A percentile compares a stretch with the other conserved stretches of the same genome.
Evolutionary conservation across 768 basidiomycete species (phyloP).

Genomic region (Auricularia cornea): DNA sequence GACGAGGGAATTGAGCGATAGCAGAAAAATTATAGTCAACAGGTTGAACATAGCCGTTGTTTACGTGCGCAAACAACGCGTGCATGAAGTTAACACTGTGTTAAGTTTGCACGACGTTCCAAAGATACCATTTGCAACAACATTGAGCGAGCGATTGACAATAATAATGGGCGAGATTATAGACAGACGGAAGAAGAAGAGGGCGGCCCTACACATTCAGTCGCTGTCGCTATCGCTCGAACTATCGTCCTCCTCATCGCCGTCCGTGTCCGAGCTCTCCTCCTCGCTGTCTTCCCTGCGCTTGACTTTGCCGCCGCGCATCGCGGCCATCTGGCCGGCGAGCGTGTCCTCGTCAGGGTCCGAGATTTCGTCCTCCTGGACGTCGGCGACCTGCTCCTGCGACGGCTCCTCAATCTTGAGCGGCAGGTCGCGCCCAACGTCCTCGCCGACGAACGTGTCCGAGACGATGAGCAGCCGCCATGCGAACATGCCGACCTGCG

Average conservation of each 20-base stretch:
- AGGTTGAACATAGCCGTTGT: too few species aligned
- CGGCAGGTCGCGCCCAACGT: conserved; percentile 64
- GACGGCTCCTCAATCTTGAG: conserved; percentile 76
- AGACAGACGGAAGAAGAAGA: too few species aligned
- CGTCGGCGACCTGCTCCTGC: conserved; percentile 47
- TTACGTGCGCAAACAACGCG: too few species aligned
- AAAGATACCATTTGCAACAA: too few species aligned
- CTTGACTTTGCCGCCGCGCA: conserved; percentile 86
- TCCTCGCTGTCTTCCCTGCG: conserved; percentile 48
- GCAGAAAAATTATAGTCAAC: too few species aligned
- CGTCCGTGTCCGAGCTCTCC: conserved; percentile 41
- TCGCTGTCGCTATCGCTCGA: conserved; percentile 43
- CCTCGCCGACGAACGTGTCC: conserved; percentile 84
- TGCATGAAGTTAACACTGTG: too few species aligned
- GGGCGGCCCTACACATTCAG: background rate
- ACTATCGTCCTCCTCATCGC: conserved; percentile 38
- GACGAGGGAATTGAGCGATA: too few species aligned
- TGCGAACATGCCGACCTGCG: conserved; percentile 70
- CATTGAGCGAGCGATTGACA: too few species aligned
- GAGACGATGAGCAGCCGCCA: conserved; percentile 84
- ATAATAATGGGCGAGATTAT: too few species aligned
- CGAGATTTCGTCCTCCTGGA: conserved; percentile 85
- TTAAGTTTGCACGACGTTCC: too few species aligned
- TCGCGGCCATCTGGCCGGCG: conserved; percentile 95
- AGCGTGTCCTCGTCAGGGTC: conserved; percentile 96